Conservation (phyloP, 2,329 filamentous ascomycete genomes). For the Eutypella sp. region DNA sequence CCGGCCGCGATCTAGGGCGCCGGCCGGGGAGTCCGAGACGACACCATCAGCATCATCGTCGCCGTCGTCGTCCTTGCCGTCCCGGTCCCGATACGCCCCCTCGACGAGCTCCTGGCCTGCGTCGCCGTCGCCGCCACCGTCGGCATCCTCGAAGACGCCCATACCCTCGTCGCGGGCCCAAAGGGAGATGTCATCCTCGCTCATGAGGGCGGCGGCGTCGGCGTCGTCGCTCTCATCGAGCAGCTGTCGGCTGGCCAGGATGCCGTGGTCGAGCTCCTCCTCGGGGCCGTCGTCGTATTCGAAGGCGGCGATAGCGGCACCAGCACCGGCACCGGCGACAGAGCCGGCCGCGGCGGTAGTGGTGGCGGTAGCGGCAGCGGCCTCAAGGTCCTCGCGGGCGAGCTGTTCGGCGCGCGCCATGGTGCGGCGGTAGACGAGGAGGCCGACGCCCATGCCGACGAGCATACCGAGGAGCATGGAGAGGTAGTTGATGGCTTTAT, state of each 20-base stretch:
- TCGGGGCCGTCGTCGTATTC: constrained; percentile 41
- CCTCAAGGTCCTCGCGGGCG: constrained; percentile 43
- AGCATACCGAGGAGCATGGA: constrained; percentile 69
- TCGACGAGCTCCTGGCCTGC: too few relatives aligned
- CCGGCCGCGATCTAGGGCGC: too few relatives aligned
- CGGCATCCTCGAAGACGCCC: constrained; percentile 22
- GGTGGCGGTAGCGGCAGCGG: constrained; percentile 28
- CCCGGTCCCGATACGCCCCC: too few relatives aligned
- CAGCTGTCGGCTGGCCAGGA: constrained; percentile 26
- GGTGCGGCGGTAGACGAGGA: constrained; percentile 74
- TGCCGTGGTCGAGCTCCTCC: too few relatives aligned
- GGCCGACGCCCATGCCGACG: constrained; percentile 71
- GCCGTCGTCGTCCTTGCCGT: constrained; percentile 7
- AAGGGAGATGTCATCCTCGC: constrained; percentile 54
- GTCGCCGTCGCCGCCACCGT: constrained; percentile 21
- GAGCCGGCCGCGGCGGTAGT: constrained; percentile 20
- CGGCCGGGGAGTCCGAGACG: too few relatives aligned
- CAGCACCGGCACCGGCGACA: not conserved
- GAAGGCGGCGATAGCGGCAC: not conserved
- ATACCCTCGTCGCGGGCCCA: constrained; percentile 44
- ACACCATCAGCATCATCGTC: too few relatives aligned
- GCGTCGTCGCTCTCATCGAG: constrained; percentile 37
- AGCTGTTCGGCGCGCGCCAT: constrained; percentile 59
- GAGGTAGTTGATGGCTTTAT: constrained; percentile 78
- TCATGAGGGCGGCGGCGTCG: constrained; percentile 50